Conservation (phyloP, 2,329 filamentous ascomycete species). For the Fusarium euwallaceae region DNA sequence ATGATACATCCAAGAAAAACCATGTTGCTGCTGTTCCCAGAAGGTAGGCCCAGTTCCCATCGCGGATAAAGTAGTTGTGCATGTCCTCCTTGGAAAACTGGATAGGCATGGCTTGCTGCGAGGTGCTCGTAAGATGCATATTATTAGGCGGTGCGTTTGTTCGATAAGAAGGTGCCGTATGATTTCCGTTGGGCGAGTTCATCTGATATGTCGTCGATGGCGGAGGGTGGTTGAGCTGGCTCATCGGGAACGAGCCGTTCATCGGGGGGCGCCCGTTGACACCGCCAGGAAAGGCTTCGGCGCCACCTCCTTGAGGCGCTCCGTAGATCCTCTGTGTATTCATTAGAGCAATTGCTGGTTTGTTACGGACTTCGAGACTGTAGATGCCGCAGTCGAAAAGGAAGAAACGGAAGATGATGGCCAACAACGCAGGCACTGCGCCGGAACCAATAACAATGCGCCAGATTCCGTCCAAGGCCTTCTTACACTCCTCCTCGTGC, state of each 20-base stretch:
- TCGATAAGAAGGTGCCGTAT: conserved; percentile 37
- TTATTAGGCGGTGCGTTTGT: conserved; percentile 32
- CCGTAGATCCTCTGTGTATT: conserved; percentile 72
- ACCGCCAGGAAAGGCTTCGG: conserved; percentile 35
- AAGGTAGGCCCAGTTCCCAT: conserved; percentile 54
- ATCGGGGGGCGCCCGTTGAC: conserved; percentile 28
- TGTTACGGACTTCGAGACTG: conserved; percentile 73
- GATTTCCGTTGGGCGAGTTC: conserved; percentile 32
- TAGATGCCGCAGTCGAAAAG: conserved; percentile 76
- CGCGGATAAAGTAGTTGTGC: conserved; percentile 63
- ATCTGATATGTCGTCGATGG: conserved; percentile 43
- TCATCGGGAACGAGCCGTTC: conserved; percentile 41
- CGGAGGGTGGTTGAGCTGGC: conserved; percentile 34
- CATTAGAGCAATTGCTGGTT: conserved; percentile 69
- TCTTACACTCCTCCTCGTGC: conserved; percentile 60
- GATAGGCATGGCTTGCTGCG: conserved; percentile 56
- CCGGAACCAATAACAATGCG: conserved; percentile 76
- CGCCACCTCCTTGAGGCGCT: conserved; percentile 45
- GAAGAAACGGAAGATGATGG: conserved; percentile 75
- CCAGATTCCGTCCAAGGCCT: conserved; percentile 72
- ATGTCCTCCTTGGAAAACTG: conserved; percentile 64
- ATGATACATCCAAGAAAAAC: conserved; percentile 67
- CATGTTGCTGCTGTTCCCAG: conserved; percentile 61
- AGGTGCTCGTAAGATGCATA: conserved; percentile 48
- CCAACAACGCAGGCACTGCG: conserved; percentile 72